Evolutionary conservation across 805 yeast genomes (phyloP), one percentile per base, ranked within the genome.

Genomic region (Citeromyces nyonsensis): DNA sequence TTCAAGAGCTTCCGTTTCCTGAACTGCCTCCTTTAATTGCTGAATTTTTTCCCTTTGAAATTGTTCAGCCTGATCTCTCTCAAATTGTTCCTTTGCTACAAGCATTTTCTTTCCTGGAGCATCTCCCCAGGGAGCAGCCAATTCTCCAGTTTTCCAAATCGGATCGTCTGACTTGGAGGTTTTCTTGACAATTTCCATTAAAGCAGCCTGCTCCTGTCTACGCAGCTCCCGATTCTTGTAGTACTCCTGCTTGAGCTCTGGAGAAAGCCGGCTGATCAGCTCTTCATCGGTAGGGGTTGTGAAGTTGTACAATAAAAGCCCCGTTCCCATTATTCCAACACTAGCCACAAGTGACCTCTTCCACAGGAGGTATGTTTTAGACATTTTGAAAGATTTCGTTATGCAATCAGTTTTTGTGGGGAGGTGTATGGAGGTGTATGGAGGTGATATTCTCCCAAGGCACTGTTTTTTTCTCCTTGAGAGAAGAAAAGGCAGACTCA

Each of bases 261-360:
- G 95, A 5, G 94, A 79, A 40, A 85, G 63, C 32, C 65, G 54
- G 1, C 74, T 70, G 27, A 85, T 64, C 30, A 86, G 52, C 46
- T 86, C 69, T 43, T 84, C 94, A 41, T 82, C 94, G 2, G 86
- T 69, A 3, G 97, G 97, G 0, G 84, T 75, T 1, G 86, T 72
- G 51, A 70, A 80, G 40, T 74, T 78, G 56, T 56, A 77, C 11
- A 79, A 57, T 5, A 81, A 41, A 1, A 74, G 69, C n/a, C 96
- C 97, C 0, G 71, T 44, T 4, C 77, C 82, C 3, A 82, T 59
- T 12, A 84, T 70, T 12, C 71, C 66, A n/a, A 69, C 69, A 7
- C 93, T 85, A 9, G 61, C 61, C 3, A 51, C 28, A 2, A 52
- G 14, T 4, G 49, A 42, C 27, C 46, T 48, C 31, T 45, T 53